Percentiles rank a stretch among this genome's conserved stretches.
These are phyloP conservation scores for Aspergillus caelatus DNA, from an alignment of 2,329 filamentous ascomycete genomes.

Conservation along the genomic window DNA sequence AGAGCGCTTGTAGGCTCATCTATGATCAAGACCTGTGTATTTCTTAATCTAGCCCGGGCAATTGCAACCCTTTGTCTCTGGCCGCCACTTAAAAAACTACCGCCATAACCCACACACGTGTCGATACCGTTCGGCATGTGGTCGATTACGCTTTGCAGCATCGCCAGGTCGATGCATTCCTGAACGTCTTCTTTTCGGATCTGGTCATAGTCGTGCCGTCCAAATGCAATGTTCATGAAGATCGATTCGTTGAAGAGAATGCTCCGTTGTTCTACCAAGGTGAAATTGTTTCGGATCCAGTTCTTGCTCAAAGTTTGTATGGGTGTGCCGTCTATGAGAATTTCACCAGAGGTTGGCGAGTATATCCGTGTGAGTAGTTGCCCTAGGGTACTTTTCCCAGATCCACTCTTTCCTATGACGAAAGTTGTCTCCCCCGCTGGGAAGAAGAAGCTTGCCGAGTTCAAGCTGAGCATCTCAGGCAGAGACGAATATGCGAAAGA, in stretches of 20 bases:
- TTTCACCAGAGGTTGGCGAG: conserved; percentile 63
- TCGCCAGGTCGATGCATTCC: conserved; percentile 66
- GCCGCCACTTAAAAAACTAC: conserved; percentile 75
- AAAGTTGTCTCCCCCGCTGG: conserved; percentile 74
- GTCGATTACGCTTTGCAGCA: conserved; percentile 69
- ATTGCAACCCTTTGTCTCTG: conserved; percentile 82
- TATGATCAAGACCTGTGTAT: conserved; percentile 79
- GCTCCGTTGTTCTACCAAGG: conserved; percentile 79
- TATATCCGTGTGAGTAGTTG: conserved; percentile 82
- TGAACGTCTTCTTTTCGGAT: conserved; percentile 61
- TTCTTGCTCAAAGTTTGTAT: conserved; percentile 64
- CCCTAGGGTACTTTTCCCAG: conserved; percentile 86
- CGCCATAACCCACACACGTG: conserved; percentile 71
- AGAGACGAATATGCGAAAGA: conserved; percentile 80
- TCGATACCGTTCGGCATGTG: conserved; percentile 70
- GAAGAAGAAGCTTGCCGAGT: conserved; percentile 68
- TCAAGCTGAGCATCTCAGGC: conserved; percentile 61
- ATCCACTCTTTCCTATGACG: conserved; percentile 83
- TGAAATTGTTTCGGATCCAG: conserved; percentile 79
- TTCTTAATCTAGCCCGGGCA: conserved; percentile 73
- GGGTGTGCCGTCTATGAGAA: conserved; percentile 68
- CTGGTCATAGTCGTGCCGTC: conserved; percentile 53
- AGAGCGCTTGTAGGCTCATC: conserved; percentile 89
- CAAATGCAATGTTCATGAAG: conserved; percentile 76
- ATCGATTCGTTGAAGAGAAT: conserved; percentile 81